Evolutionary conservation across 2,329 filamentous ascomycete genomes (phyloP).

Genomic region (Podosphaera fusca): DNA sequence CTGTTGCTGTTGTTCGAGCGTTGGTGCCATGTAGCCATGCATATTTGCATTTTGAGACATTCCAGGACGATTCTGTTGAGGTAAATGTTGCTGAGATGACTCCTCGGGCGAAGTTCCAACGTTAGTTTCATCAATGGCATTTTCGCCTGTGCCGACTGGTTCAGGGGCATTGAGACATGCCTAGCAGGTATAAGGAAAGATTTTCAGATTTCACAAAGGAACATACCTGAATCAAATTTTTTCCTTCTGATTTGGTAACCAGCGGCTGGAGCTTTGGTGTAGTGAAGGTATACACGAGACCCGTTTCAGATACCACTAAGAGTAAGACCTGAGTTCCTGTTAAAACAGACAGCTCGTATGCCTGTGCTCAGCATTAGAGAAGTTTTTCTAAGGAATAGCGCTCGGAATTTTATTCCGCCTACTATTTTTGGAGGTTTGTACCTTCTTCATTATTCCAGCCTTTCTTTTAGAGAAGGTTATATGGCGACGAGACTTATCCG

Average conservation of each 20-base stretch:
- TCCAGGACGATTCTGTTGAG: constrained; percentile 37
- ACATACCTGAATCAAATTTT: constrained; percentile 88
- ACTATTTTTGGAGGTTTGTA: constrained; percentile 22
- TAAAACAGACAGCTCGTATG: constrained; percentile 90
- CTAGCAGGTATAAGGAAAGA: constrained; percentile 26
- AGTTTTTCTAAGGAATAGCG: background rate
- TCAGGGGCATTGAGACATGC: constrained; percentile 93
- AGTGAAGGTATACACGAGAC: constrained; percentile 93
- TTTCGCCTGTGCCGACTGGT: constrained; percentile 57
- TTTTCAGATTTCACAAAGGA: background rate
- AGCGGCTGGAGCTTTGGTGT: constrained; percentile 95
- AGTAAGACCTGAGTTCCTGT: constrained; percentile 94
- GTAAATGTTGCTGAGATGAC: constrained; percentile 51
- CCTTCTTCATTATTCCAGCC: constrained; percentile 99
- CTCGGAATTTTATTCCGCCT: background rate
- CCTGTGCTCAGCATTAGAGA: constrained; percentile 28
- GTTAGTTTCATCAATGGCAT: constrained; percentile 52
- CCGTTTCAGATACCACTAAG: constrained; percentile 90
- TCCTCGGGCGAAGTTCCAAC: constrained; percentile 84
- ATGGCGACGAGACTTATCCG: constrained; percentile 96
- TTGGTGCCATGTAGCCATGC: constrained; percentile 38
- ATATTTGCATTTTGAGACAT: constrained; percentile 35
- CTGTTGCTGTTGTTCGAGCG: constrained; percentile 47
- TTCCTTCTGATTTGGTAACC: constrained; percentile 94
- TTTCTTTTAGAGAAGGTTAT: constrained; percentile 99